A percentile compares a stretch with the other conserved stretches of the same genome.
Evolutionary conservation across 306 rosid species (phyloP).

Genomic region (Pueraria montana): DNA sequence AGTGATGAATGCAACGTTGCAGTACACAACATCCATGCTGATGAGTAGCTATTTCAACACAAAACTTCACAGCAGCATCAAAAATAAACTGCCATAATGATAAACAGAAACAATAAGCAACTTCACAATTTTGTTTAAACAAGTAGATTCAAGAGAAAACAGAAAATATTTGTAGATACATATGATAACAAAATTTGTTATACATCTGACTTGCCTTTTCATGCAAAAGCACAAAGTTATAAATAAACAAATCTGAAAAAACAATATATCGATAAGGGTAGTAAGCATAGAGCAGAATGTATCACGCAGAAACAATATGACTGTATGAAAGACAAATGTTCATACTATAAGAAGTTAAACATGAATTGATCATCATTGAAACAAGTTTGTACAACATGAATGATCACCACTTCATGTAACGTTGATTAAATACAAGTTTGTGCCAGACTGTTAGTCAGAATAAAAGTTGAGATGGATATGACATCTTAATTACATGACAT

Average conservation of each 20-base stretch:
- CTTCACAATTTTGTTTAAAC: neutral
- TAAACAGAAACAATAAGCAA: constrained; percentile 16
- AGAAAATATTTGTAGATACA: too few relatives aligned
- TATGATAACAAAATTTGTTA: too few relatives aligned
- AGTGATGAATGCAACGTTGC: constrained; percentile 73
- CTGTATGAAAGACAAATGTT: neutral
- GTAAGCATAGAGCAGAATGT: neutral
- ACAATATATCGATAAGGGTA: neutral
- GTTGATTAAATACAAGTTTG: neutral
- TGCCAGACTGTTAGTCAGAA: neutral
- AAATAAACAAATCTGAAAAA: neutral
- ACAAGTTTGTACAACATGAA: neutral
- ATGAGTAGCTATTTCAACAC: constrained; percentile 75
- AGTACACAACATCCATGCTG: constrained; percentile 84
- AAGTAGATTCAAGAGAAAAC: too few relatives aligned
- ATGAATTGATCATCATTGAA: neutral
- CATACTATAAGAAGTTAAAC: neutral
- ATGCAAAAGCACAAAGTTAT: neutral
- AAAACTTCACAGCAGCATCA: constrained; percentile 67
- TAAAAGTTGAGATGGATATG: neutral
- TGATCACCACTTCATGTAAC: neutral
- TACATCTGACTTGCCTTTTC: too few relatives aligned
- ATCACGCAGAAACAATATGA: neutral
- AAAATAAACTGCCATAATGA: constrained; percentile 67
- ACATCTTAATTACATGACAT: neutral